These are phyloP conservation scores for Nepenthes alata DNA, from an alignment of 179 eudicot species.

Conservation along the genomic window DNA sequence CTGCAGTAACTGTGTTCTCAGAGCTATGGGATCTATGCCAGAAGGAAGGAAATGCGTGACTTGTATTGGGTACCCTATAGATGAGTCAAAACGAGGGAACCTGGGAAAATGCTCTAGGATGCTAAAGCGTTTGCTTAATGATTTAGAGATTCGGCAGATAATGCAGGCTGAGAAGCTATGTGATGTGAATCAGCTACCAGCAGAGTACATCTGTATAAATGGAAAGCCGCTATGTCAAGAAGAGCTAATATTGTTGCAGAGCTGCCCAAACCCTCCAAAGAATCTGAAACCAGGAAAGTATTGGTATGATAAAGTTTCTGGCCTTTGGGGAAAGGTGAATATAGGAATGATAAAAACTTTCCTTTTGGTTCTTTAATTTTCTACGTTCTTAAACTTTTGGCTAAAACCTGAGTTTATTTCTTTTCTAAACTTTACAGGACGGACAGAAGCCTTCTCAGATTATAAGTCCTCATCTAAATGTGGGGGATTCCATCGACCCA, in stretches of 20 bases:
- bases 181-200: conserved; percentile 79
- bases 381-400: conserved; percentile 1
- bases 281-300: conserved; percentile 86
- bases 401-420: conserved; percentile 7
- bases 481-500: conserved; percentile 68
- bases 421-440: conserved; percentile 41
- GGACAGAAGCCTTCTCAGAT: conserved; percentile 89
- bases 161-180: conserved; percentile 94
- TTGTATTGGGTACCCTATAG: conserved; percentile 76
- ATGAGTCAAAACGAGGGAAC: conserved; percentile 67
- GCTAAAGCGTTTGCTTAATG: conserved; percentile 78
- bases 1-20: conserved; percentile 73
- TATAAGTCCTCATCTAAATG: conserved; percentile 80
- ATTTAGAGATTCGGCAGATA: conserved; percentile 72
- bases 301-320: conserved; percentile 99
- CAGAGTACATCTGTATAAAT: conserved; percentile 73
- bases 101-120: conserved; percentile 88
- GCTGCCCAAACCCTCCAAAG: conserved; percentile 78
- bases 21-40: conserved; percentile 99
- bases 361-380: conserved; percentile 6
- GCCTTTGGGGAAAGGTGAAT: conserved; percentile 99
- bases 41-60: conserved; percentile 96
- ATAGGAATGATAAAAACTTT: background rate
- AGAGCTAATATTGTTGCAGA: conserved; percentile 62
- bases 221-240: conserved; percentile 80